These are phyloP conservation scores for Sphaerulina musiva DNA, from an alignment of 2,329 filamentous ascomycete species.

Conservation along the genomic window DNA sequence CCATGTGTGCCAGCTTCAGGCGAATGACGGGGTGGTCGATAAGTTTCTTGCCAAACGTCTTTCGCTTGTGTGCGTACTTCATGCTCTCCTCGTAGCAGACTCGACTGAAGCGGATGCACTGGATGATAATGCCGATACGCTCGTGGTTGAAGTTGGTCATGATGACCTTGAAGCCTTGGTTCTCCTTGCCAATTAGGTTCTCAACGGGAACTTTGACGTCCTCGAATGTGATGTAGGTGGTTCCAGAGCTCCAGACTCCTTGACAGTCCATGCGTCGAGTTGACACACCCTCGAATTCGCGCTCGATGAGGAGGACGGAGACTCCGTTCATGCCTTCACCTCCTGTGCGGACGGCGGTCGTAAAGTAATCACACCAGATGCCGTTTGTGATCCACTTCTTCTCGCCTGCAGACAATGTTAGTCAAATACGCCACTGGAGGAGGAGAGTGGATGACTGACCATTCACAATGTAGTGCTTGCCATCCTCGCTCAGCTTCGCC, in stretches of 20 bases:
- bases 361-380: constrained; percentile 89
- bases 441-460: constrained; percentile 40
- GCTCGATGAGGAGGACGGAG: constrained; percentile 85
- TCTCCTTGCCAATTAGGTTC: constrained; percentile 95
- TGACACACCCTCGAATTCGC: constrained; percentile 72
- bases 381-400: constrained; percentile 17
- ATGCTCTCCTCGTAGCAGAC: constrained; percentile 96
- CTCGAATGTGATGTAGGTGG: constrained; percentile 96
- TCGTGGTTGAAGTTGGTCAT: constrained; percentile 99
- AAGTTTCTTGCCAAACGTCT: constrained; percentile 92
- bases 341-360: constrained; percentile 86
- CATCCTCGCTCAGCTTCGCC: constrained; percentile 88
- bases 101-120: constrained; percentile 88
- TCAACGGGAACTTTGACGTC: constrained; percentile 99
- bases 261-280: constrained; percentile 98
- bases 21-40: constrained; percentile 84
- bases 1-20: constrained; percentile 94
- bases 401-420: constrained; percentile 14
- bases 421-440: background rate
- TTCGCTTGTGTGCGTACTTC: constrained; percentile 95
- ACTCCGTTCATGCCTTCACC: constrained; percentile 79
- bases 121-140: constrained; percentile 96
- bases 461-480: constrained; percentile 99
- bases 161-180: constrained; percentile 96
- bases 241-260: constrained; percentile 90